Base-by-base conservation (phyloP, 2,329 filamentous ascomycete species). In the Aspergillus novoparasiticus region DNA sequence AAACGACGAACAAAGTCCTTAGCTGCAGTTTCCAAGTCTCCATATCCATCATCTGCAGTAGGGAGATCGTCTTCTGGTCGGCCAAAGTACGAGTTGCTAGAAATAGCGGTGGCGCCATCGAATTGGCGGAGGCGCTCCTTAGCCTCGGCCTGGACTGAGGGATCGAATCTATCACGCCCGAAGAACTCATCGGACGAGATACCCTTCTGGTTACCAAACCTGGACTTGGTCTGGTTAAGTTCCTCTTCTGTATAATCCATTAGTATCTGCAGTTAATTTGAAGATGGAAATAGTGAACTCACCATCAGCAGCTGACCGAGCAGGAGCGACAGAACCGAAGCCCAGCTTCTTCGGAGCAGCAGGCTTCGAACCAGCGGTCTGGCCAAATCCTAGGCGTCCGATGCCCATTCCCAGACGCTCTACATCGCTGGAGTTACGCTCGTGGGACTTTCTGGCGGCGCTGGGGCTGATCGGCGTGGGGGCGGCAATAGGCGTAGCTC, bases 131-230 rank as follows among this genome's bases (percentile, higher is more conserved):
- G 86, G 46, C 95, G 88, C 28, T 85, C 84, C 83, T 96, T 96
- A 71, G 95, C 94, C 81, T 97, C 94, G 58, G 88, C 84, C 75
- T 95, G 90, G 10, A 90, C 87, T 60, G 84, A 85, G 43, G 94
- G 89, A 76, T 99, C 94, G 79, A 89, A 98, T 60, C 86, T 82
- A 59, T 93, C 92, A 77, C 95, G 94, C 73, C 94, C 93, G 76
- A 99, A 99, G 85, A 96, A 99, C 77, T 99, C 95, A 77, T 99
- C 95, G 0, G 94, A 97, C 0, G 93, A 97, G 70, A 99, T 99
- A 71, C 92, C 92, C 84, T 98, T 98, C 78, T 99, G 95, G 50
- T 80, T 81, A 64, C 94, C 94, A 73, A 99, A 99, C 79, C 97
- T 97, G 74, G 87, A 83, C 72, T 92, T 91, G 6, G 94, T 93